Conservation (phyloP, 371 early-diverging fungal genomes). For the Entomophthora muscae region DNA sequence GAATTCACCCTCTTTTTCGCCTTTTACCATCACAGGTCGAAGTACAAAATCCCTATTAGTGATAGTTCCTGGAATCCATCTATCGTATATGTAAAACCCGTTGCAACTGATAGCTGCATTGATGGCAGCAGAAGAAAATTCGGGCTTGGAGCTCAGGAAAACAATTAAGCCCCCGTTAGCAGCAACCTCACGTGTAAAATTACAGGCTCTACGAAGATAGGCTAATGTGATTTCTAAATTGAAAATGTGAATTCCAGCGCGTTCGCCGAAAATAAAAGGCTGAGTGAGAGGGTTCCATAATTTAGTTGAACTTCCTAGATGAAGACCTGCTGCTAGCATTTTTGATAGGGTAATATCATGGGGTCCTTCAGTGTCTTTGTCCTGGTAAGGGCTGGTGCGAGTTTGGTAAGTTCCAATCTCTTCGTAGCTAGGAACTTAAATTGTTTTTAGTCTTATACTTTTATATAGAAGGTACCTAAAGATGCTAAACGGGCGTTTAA, state of each 20-base stretch:
- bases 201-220: slow-evolving; percentile 68
- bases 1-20: slow-evolving; percentile 2
- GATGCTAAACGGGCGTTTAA: neutral
- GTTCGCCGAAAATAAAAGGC: slow-evolving; percentile 76
- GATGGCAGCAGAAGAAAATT: slow-evolving; percentile 40
- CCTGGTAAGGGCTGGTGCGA: neutral
- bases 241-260: slow-evolving; percentile 85
- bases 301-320: slow-evolving; percentile 70
- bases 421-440: slow-evolving; percentile 2
- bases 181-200: slow-evolving; percentile 54
- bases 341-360: slow-evolving; percentile 39
- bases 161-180: slow-evolving; percentile 65
- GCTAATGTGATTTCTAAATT: slow-evolving; percentile 85
- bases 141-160: slow-evolving; percentile 73
- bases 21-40: slow-evolving; percentile 10
- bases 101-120: slow-evolving; percentile 63
- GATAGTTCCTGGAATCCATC: slow-evolving; percentile 82
- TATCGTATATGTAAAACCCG: slow-evolving; percentile 58
- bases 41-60: slow-evolving; percentile 70
- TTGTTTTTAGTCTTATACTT: neutral
- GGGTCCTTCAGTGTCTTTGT: slow-evolving; percentile 11
- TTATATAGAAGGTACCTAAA: neutral
- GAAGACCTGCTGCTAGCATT: slow-evolving; percentile 74
- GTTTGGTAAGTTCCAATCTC: slow-evolving; percentile 6
- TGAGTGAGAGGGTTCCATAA: slow-evolving; percentile 68